Base-by-base conservation (phyloP, 2,329 filamentous ascomycete genomes). In the Tolypocladium endophyticum region DNA sequence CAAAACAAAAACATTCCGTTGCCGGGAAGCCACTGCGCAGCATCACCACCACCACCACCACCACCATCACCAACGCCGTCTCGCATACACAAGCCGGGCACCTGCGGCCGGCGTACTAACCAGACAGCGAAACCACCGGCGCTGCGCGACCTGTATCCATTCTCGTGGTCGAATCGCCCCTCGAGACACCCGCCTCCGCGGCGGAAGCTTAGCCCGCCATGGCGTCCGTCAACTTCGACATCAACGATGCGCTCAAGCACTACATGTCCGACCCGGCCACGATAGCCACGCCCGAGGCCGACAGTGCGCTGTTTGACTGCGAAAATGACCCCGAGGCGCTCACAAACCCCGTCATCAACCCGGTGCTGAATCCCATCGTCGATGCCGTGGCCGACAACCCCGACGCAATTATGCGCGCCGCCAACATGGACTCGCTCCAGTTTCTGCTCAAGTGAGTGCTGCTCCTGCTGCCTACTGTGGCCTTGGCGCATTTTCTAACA, bases 221-320 rank as follows among this genome's bases (percentile, higher is more conserved):
- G 86, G 88, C 80, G 70, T 89, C 89, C 78, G 83, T 92, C 72
- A 83, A 87, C 70, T 99, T 99, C 77, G 90, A 97, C 74, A 90
- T 99, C 75, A 96, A 97, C 74, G 89, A 96, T 79, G 91, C 92
- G 65, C 88, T 97, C 74, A 97, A 96, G 81, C 85, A 90, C 73
- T 99, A 97, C 77, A 90, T 97, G 83, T 95, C 91, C 76, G 93
- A 97, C 73, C 93, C 94, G 11, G 80, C 86, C 54, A 84, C 85
- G 45, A 89, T 97, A 59, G 80, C 88, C 9, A 97, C 92, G 2
- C 87, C 89, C 52, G 93, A 97, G 73, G 94, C 92, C 59, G 89
- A 94, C 67, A 76, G 86, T 53, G 84, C 88, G 61, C 84, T 99
- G 25, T 81, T 92, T 67, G 93, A 97, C 72, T 95, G 90, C 82